phyloP scores from a whole-genome alignment of 2,329 filamentous ascomycete genomes.

The Cyclaneusma minus region DNA sequence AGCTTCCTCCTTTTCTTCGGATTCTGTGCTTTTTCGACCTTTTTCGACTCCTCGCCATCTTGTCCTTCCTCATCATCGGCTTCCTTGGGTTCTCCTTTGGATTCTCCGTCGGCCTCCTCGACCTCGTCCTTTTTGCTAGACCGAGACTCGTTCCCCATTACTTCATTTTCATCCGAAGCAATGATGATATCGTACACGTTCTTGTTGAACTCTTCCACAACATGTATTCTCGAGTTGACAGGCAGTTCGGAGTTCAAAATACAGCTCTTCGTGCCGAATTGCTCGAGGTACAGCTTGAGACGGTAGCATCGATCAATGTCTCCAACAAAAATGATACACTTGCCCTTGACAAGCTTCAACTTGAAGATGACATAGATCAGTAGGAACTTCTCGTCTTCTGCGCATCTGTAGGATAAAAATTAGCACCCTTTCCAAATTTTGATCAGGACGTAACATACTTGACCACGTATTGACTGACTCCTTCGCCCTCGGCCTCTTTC shows the following conservation, averaged over 20 bases:
- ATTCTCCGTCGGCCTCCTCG: conserved; percentile 23
- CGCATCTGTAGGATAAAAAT: conserved; percentile 39
- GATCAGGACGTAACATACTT: conserved; percentile 32
- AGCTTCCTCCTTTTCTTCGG: conserved; percentile 50
- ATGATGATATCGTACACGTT: conserved; percentile 97
- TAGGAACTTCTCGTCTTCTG: conserved; percentile 95
- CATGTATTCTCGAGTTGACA: conserved; percentile 82
- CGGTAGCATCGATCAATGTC: conserved; percentile 85
- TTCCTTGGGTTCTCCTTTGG: conserved; percentile 20
- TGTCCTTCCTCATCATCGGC: conserved; percentile 12
- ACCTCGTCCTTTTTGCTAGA: conserved; percentile 11
- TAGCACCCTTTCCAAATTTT: background rate
- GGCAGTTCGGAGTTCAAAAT: conserved; percentile 90
- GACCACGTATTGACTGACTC: conserved; percentile 75
- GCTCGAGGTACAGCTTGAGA: conserved; percentile 87
- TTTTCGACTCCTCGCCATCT: conserved; percentile 12
- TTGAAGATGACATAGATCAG: conserved; percentile 91
- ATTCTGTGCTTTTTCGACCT: conserved; percentile 11
- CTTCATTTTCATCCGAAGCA: conserved; percentile 80
- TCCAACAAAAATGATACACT: conserved; percentile 70
- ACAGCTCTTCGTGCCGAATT: conserved; percentile 88
- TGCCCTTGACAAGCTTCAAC: conserved; percentile 83
- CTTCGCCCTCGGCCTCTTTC: conserved; percentile 59
- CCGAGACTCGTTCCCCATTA: conserved; percentile 50
- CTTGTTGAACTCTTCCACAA: conserved; percentile 94